Percentiles rank a stretch among this genome's conserved stretches.
Evolutionary conservation across 2,329 filamentous ascomycete genomes (phyloP).

Genomic region (Colletotrichum abscissum): DNA sequence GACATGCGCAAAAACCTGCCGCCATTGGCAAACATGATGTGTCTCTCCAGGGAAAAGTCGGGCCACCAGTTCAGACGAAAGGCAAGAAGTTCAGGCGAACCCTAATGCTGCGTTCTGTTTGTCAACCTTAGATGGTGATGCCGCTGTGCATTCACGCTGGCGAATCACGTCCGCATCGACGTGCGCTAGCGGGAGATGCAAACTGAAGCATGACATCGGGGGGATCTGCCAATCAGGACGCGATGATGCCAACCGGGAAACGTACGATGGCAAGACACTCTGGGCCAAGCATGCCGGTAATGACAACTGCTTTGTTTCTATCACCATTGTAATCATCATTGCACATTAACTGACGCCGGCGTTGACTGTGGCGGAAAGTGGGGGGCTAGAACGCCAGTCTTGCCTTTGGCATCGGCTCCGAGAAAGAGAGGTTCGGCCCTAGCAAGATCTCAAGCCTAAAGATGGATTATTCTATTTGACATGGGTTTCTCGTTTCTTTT

Average conservation of each 20-base stretch:
- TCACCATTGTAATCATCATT: not conserved
- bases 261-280: not conserved
- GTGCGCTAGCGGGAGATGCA: conserved; percentile 10
- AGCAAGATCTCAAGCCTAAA: not conserved
- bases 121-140: not conserved
- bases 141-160: not conserved
- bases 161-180: not conserved
- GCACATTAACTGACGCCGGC: not conserved
- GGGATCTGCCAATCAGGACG: not conserved
- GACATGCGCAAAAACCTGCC: not conserved
- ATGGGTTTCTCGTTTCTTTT: not conserved
- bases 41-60: not conserved
- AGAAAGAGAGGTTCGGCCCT: not conserved
- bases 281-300: not conserved
- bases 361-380: not conserved
- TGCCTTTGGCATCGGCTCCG: not conserved
- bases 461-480: too few species aligned
- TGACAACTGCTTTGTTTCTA: not conserved
- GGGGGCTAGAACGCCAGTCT: not conserved
- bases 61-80: not conserved
- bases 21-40: not conserved
- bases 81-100: not conserved
- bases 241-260: not conserved
- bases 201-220: not conserved
- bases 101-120: not conserved